These are phyloP conservation scores for Vitis hybrid DNA, from an alignment of 177 flowering plant genomes.

Conservation along the genomic window DNA sequence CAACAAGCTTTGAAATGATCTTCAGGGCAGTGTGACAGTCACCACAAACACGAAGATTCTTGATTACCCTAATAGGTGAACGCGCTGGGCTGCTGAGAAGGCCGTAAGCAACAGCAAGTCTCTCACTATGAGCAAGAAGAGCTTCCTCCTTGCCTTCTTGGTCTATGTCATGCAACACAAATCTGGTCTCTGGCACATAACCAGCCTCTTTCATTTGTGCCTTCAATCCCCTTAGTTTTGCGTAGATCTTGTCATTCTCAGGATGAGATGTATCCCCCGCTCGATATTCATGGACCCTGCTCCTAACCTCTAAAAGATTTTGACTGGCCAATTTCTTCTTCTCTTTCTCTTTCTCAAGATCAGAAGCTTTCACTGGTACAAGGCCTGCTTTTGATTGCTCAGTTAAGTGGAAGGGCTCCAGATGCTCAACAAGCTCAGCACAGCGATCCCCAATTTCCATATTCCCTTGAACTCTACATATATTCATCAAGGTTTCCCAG, in stretches of 20 bases:
- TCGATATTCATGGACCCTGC: constrained; percentile 26
- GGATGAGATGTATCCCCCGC: constrained; percentile 29
- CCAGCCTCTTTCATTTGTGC: constrained; percentile 26
- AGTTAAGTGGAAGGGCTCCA: constrained; percentile 43
- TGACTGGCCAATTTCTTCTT: constrained; percentile 31
- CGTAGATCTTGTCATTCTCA: constrained; percentile 18
- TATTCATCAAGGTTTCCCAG: constrained; percentile 55
- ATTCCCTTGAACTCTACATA: constrained; percentile 51
- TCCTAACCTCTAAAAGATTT: constrained; percentile 27
- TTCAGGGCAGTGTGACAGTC: constrained; percentile 25
- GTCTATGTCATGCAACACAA: constrained; percentile 24
- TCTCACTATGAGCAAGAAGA: constrained; percentile 24
- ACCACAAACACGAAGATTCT: constrained; percentile 26
- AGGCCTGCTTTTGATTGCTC: constrained; percentile 48
- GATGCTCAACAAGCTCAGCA: constrained; percentile 42
- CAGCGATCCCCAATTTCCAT: constrained; percentile 54
- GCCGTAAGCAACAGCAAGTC: constrained; percentile 22
- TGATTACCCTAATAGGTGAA: constrained; percentile 15
- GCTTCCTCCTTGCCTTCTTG: constrained; percentile 28
- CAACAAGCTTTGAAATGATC: constrained; percentile 23
- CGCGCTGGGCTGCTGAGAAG: constrained; percentile 19
- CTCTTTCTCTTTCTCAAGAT: constrained; percentile 37
- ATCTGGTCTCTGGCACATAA: constrained; percentile 19
- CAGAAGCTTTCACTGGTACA: constrained; percentile 34
- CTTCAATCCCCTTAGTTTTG: constrained; percentile 12